Percentiles rank a stretch among this genome's conserved stretches.
These are phyloP conservation scores for Rhodamnia rubescens DNA, from an alignment of 345 rosid genomes.

Conservation along the genomic window DNA sequence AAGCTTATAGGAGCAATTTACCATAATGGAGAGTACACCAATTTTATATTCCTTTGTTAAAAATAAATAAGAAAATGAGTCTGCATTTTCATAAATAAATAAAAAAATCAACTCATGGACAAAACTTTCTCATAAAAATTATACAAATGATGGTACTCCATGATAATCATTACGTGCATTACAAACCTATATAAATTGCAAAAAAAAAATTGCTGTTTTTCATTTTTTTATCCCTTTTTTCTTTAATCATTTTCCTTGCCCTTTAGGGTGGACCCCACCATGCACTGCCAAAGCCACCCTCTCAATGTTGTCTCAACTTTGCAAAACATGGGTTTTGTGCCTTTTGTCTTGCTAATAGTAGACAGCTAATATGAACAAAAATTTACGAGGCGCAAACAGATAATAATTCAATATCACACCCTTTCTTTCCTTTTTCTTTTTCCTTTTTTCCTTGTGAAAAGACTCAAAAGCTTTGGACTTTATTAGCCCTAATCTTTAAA, in stretches of 20 bases:
- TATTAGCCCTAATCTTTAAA: not conserved
- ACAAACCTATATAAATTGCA: not conserved
- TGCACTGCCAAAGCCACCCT: not conserved
- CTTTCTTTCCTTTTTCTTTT: not conserved
- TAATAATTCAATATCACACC: not conserved
- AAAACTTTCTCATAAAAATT: not conserved
- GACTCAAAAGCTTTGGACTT: not conserved
- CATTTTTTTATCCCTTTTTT: not conserved
- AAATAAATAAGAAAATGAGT: not conserved
- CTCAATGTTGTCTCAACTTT: not conserved
- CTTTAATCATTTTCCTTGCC: not conserved
- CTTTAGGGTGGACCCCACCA: not conserved
- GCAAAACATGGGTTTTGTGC: not conserved
- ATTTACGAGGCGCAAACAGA: not conserved
- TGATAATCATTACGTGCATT: not conserved
- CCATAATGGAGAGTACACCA: not conserved
- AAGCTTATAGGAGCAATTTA: not conserved
- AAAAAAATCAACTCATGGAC: not conserved
- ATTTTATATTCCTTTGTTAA: not conserved
- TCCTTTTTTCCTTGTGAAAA: not conserved
- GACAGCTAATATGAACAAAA: not conserved
- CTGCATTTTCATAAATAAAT: not conserved
- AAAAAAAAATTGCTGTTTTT: not conserved
- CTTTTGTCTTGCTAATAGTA: not conserved
- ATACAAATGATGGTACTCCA: not conserved